Evolutionary conservation across 2,329 filamentous ascomycete genomes (phyloP), one percentile per base, ranked within the genome.

Genomic region (Stachybotrys chartarum): DNA sequence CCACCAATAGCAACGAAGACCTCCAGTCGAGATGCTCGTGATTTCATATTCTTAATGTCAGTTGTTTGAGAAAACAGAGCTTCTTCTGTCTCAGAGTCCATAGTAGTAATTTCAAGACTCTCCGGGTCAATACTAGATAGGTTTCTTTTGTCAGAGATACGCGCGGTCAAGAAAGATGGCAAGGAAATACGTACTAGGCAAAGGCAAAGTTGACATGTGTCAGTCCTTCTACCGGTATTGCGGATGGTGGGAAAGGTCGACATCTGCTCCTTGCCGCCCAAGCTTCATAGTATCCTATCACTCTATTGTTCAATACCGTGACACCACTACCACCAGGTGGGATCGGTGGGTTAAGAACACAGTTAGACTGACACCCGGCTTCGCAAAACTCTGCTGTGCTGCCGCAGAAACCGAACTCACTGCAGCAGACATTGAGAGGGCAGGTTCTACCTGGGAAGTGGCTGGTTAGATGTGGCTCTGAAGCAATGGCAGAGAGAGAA

Each of bases 1-100:
- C 76, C 76, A 1, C 75, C 75, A 8, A 78, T 18, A 1, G 69
- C 59, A 12, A 77, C 58, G 30, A 65, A 63, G 0, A 66, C 63
- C 55, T 74, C 64, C 0, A 75, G 60, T 2, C 55, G 58, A 0
- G 58, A 72, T 72, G 3, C 60, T 54, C 0, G 57, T 55, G 30
- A 76, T 61, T 0, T 61, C 7, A 55, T 66, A 73, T 1, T 52
- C 58, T 1, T 52, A 52, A 0, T 70, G 68, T n/a, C 61, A 58
- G 55, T 75, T 65, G 47, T n/a, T n/a, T n/a, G n/a, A n/a, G n/a
- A n/a, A n/a, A n/a, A n/a, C n/a, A n/a, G n/a, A 63, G n/a, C n/a
- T n/a, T n/a, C n/a, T n/a, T n/a, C n/a, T n/a, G n/a, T n/a, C n/a
- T n/a, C n/a, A n/a, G n/a, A n/a, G n/a, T n/a, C n/a, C n/a, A n/a